These are phyloP conservation scores for Suillus sp. DNA, from an alignment of 768 basidiomycete genomes.

Conservation along the genomic window DNA sequence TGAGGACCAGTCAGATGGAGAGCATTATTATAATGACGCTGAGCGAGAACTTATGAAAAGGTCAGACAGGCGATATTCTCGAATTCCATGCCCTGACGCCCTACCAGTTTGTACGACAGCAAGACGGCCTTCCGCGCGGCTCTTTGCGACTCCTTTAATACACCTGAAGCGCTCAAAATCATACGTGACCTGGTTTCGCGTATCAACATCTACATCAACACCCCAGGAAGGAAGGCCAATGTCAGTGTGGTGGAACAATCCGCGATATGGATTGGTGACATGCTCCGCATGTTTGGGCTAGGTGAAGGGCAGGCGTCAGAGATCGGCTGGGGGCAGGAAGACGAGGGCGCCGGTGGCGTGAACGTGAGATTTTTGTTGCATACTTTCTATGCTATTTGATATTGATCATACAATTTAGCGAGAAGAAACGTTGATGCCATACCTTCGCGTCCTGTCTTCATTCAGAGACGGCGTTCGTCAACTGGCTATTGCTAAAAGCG, in stretches of 20 bases:
- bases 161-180: conserved; percentile 75
- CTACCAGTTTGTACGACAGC: conserved; percentile 65
- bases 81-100: conserved; percentile 13
- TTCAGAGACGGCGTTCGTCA: conserved; percentile 91
- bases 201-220: conserved; percentile 86
- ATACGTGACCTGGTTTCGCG: conserved; percentile 81
- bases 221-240: conserved; percentile 59
- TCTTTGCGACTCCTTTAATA: conserved; percentile 97
- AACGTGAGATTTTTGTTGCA: conserved; percentile 43
- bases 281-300: conserved; percentile 80
- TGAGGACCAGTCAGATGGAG: conserved; percentile 53
- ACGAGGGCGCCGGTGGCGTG: conserved; percentile 37
- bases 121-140: conserved; percentile 82
- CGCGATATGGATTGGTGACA: conserved; percentile 69
- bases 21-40: conserved; percentile 62
- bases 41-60: conserved; percentile 70
- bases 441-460: conserved; percentile 77
- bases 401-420: conserved; percentile 49
- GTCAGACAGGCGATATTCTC: conserved; percentile 41
- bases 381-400: conserved; percentile 10
- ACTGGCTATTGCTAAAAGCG: conserved; percentile 73
- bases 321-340: conserved; percentile 85
- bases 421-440: conserved; percentile 87
- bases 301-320: conserved; percentile 66
- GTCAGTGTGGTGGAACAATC: conserved; percentile 63